These are phyloP conservation scores for Pseudocercospora crystallina DNA, from an alignment of 2,329 filamentous ascomycete genomes.

Conservation along the genomic window DNA sequence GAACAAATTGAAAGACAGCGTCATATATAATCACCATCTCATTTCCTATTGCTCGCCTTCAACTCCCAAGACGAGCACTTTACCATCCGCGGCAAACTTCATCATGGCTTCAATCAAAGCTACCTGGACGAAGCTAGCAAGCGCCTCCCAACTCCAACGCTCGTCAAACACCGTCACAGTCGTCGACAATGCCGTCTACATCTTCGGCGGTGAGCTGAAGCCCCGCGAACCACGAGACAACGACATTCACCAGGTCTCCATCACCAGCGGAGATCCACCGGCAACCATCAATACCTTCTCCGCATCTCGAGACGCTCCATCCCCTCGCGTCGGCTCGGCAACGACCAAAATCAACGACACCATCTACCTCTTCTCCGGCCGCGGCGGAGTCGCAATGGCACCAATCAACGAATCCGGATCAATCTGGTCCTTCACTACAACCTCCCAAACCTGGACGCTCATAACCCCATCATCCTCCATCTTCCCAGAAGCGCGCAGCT, in stretches of 20 bases:
- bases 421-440: constrained; percentile 74
- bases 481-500: constrained; percentile 67
- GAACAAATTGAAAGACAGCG: no score
- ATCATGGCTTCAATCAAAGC: constrained; percentile 12
- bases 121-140: constrained; percentile 39
- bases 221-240: constrained; percentile 70
- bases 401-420: constrained; percentile 72
- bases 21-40: no score
- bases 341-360: constrained; percentile 66
- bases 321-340: constrained; percentile 71
- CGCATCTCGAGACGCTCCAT: constrained; percentile 49
- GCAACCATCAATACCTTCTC: constrained; percentile 21
- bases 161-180: constrained; percentile 70
- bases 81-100: neutral
- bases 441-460: constrained; percentile 61
- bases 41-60: no score
- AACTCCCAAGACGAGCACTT: no score
- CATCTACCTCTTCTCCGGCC: constrained; percentile 80
- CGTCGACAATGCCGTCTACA: constrained; percentile 53
- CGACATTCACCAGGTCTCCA: constrained; percentile 62
- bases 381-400: constrained; percentile 66
- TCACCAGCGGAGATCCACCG: neutral
- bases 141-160: constrained; percentile 55
- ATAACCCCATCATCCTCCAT: constrained; percentile 55
- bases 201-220: constrained; percentile 75